Evolutionary conservation across 1,284 basidiomycete genomes (phyloP).

Genomic region (Microbotryomycetes sp.): DNA sequence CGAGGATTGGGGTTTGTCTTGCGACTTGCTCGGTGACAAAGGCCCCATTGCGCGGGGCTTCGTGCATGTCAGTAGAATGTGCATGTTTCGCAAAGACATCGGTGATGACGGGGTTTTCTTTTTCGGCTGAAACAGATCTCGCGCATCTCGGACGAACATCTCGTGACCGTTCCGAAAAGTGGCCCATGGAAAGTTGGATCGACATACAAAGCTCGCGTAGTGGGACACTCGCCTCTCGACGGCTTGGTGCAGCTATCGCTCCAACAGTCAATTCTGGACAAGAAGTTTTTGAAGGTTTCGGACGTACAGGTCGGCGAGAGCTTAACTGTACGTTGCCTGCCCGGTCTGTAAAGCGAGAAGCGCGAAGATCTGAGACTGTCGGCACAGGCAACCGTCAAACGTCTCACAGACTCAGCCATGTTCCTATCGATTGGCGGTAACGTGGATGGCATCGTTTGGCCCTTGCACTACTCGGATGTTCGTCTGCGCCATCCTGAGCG

Average conservation of each 20-base stretch:
- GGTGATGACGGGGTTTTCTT: neutral
- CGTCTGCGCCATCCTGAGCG: conserved; percentile 77
- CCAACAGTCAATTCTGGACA: conserved; percentile 72
- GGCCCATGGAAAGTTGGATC: conserved; percentile 74
- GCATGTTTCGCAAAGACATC: neutral
- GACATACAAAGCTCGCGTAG: conserved; percentile 78
- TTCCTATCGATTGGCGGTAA: conserved; percentile 78
- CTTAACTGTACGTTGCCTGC: conserved; percentile 49
- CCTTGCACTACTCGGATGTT: conserved; percentile 92
- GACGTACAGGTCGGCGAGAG: conserved; percentile 79
- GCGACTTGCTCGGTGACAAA: conserved; percentile 47
- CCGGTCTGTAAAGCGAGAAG: too few relatives aligned
- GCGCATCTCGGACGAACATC: conserved; percentile 83
- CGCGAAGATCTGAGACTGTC: too few relatives aligned
- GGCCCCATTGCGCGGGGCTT: conserved; percentile 62
- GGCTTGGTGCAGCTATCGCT: conserved; percentile 80
- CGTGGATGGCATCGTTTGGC: conserved; percentile 89
- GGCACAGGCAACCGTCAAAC: conserved; percentile 63
- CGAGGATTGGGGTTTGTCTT: conserved; percentile 69
- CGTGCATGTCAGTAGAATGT: conserved; percentile 60
- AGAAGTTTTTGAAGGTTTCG: conserved; percentile 75
- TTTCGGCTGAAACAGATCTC: conserved; percentile 77
- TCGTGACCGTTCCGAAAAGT: conserved; percentile 55
- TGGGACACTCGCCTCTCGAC: conserved; percentile 80
- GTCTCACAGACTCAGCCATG: conserved; percentile 66